Conservation (phyloP, 768 basidiomycete species). For the Leccinum aurantiacum region DNA sequence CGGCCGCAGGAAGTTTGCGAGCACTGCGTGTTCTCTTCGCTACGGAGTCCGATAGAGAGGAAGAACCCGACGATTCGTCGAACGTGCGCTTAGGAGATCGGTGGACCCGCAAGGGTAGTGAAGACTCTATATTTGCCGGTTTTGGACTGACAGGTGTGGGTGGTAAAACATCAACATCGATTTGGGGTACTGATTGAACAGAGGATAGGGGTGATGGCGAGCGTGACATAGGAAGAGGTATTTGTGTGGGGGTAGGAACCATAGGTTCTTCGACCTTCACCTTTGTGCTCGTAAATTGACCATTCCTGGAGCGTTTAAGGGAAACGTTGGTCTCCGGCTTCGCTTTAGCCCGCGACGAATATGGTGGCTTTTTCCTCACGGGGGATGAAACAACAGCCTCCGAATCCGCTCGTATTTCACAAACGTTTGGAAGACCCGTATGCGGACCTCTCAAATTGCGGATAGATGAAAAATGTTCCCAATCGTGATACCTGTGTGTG, state of each 20-base stretch:
- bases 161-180: conserved; percentile 31
- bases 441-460: conserved; percentile 86
- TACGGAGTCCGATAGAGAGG: conserved; percentile 34
- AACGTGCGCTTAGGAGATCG: conserved; percentile 60
- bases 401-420: conserved; percentile 45
- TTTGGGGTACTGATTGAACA: conserved; percentile 20
- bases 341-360: conserved; percentile 31
- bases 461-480: conserved; percentile 95
- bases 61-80: conserved; percentile 53
- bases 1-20: conserved; percentile 23
- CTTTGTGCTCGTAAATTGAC: conserved; percentile 22
- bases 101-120: conserved; percentile 35
- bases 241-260: conserved; percentile 29
- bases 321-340: conserved; percentile 23
- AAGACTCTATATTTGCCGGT: conserved; percentile 10
- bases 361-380: conserved; percentile 35
- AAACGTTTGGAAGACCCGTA: conserved; percentile 64
- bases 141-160: conserved; percentile 26
- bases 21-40: conserved; percentile 38
- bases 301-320: conserved; percentile 22
- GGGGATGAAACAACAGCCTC: conserved; percentile 33
- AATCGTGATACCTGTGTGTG: conserved; percentile 74
- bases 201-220: conserved; percentile 38
- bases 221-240: conserved; percentile 41
- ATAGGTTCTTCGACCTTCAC: conserved; percentile 23